Base-by-base conservation (phyloP, 345 rosid species). In the Ceriops zippeliana region DNA sequence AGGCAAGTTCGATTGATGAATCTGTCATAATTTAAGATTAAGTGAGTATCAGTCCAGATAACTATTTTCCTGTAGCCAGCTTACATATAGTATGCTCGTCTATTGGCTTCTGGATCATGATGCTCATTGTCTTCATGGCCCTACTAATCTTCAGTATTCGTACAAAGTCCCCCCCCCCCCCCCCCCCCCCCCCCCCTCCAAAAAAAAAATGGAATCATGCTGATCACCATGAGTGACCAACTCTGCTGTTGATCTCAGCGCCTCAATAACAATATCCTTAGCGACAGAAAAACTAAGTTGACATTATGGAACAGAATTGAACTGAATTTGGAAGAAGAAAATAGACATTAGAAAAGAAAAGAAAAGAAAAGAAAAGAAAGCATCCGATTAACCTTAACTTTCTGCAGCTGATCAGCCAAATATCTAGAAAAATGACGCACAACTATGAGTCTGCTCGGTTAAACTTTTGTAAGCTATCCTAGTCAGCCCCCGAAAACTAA, bases 141-240 rank as follows among this genome's bases (percentile, higher is more conserved):
- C 64, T 86, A 81, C 92, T 87, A 54, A 89, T 77, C 69, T 82
- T 81, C 67, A 95, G 79, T 42, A 95, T 84, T 57, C 97, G 84
- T 19, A 90, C 86, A 83, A 95, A 89, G 82, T 95, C 34, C 99
- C 47, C 86, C 98, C 99, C 24, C 0, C 24, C 24, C 24, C 24
- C 24, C 24, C 24, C 24, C 24, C 24, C 24, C 24, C 24, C 24
- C n/a, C n/a, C n/a, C n/a, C n/a, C n/a, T n/a, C n/a, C 0, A 31
- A 30, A 98, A 65, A 95, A 92, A 80, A 80, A 86, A 59, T 82
- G 0, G 96, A 64, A 70, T 90, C 90, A 83, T 92, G 93, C 78
- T 95, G 99, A 72, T 95, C 99, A 4, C 99, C 99, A 71, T 92
- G 92, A 22, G 96, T 90, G 75, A 90, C 81, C 86, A 95, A 81